Base-by-base conservation (phyloP, 257 asterid species). In the Cinchona pubescens region DNA sequence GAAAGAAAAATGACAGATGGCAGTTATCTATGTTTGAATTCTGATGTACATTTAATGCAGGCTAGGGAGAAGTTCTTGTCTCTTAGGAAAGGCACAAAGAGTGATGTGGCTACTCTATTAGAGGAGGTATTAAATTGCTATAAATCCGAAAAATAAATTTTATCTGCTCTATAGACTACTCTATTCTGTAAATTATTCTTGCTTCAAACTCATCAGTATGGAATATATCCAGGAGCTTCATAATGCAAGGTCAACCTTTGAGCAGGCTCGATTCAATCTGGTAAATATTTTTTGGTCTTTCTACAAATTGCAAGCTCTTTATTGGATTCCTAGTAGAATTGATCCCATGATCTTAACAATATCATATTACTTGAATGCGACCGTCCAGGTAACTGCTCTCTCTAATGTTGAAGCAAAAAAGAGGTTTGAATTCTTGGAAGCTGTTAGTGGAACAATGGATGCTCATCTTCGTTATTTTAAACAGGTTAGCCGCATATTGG, bases 391-490 rank as follows among this genome's bases (percentile, higher is more conserved):
- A 67, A 91, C 96, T 63, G 88, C 97, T 61, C 95, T 96, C 60
- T 96, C 99, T 34, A 91, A 80, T 60, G 96, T 89, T 73, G 99
- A 93, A 84, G 98, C 99, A 45, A 96, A 93, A 83, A 91, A 96
- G 84, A 88, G 98, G 91, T 96, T 91, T 65, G 98, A 96, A 86
- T 92, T 96, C 86, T 79, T 96, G 87, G 99, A 93, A 87, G 92
- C 99, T 76, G 98, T 96, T 73, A 91, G 97, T 81, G 97, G 93
- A 74, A 93, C 98, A 73, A 93, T 96, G 99, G 96, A 96, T 82
- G 89, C 99, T 79, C 99, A 96, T 77, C 97, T 96, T 81, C 99
- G 96, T 75, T 96, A 96, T 83, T 96, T 93, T 85, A 96, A 96
- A 81, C 97, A 96, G 97, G 98, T 91, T 76, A 79, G 69, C 43